Evolutionary conservation across 352 stramenopile genomes (phyloP).

Genomic region (Pythium angustatum): DNA sequence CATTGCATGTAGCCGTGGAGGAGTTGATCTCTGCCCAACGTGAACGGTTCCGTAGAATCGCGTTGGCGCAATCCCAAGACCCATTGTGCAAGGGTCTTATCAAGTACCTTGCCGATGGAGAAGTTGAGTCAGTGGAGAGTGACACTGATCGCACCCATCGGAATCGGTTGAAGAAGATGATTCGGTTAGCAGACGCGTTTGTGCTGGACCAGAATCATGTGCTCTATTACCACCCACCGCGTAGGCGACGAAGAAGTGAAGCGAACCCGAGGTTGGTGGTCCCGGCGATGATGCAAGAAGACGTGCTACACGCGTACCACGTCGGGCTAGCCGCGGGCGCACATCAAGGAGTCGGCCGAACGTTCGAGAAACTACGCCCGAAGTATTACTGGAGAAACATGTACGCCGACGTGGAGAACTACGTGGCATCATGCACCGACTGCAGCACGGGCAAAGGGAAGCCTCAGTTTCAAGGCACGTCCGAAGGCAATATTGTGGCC

Average conservation of each 20-base stretch:
- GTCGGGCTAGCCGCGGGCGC: neutral
- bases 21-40: neutral
- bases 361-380: neutral
- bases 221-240: conserved; percentile 6
- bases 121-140: neutral
- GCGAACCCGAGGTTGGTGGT: neutral
- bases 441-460: conserved; percentile 18
- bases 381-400: conserved; percentile 13
- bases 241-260: too few relatives aligned
- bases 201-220: neutral
- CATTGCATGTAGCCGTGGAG: neutral
- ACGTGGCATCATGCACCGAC: conserved; percentile 9
- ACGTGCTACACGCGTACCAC: conserved; percentile 16
- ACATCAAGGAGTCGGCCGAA: conserved; percentile 14
- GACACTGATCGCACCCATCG: neutral
- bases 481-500: conserved; percentile 5
- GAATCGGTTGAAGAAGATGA: neutral
- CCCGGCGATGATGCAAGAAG: neutral
- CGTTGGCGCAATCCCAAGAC: neutral
- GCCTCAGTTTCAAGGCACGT: neutral
- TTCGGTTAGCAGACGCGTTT: neutral
- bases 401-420: conserved; percentile 9
- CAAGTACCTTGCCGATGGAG: neutral
- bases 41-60: conserved; percentile 14
- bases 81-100: neutral